Conservation (phyloP, 495 filamentous ascomycete genomes). For the Penicillium pulvis region DNA sequence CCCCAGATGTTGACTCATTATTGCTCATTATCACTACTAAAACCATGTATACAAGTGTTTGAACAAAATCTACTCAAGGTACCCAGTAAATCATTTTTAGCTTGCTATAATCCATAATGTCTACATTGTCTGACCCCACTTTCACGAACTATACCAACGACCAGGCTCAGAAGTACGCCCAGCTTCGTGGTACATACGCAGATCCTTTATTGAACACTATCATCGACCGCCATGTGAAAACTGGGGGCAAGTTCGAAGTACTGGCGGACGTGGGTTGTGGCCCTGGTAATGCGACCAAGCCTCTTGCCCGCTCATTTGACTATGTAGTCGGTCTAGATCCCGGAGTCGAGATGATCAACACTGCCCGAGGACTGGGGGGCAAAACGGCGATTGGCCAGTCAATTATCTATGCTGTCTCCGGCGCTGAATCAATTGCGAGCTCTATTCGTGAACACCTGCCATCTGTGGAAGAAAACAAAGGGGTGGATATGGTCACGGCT, state of each 20-base stretch:
- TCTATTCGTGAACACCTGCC: slow-evolving; percentile 16
- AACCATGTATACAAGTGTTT: neutral
- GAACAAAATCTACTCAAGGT: too few species aligned
- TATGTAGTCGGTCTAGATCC: slow-evolving; percentile 51
- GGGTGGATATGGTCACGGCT: slow-evolving; percentile 52
- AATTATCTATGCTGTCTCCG: slow-evolving; percentile 41
- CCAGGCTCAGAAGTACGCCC: slow-evolving; percentile 47
- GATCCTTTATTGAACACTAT: slow-evolving; percentile 43
- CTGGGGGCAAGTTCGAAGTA: slow-evolving; percentile 39
- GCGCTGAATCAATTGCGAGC: slow-evolving; percentile 37
- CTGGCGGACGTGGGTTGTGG: slow-evolving; percentile 58
- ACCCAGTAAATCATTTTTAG: neutral
- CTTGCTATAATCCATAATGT: neutral
- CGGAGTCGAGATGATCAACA: slow-evolving; percentile 52
- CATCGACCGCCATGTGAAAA: slow-evolving; percentile 42
- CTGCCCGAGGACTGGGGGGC: slow-evolving; percentile 28
- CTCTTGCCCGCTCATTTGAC: slow-evolving; percentile 41
- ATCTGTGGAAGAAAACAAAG: slow-evolving; percentile 13
- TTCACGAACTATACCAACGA: slow-evolving; percentile 44
- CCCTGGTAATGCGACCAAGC: slow-evolving; percentile 44
- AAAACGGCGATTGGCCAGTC: slow-evolving; percentile 17
- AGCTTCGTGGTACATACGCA: slow-evolving; percentile 40
- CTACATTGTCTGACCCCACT: slow-evolving; percentile 26
- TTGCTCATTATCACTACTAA: neutral
- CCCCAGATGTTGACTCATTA: neutral